Evolutionary conservation across 2,329 filamentous ascomycete genomes (phyloP), one percentile per base, ranked within the genome.

Genomic region (Aspergillus chevalieri): DNA sequence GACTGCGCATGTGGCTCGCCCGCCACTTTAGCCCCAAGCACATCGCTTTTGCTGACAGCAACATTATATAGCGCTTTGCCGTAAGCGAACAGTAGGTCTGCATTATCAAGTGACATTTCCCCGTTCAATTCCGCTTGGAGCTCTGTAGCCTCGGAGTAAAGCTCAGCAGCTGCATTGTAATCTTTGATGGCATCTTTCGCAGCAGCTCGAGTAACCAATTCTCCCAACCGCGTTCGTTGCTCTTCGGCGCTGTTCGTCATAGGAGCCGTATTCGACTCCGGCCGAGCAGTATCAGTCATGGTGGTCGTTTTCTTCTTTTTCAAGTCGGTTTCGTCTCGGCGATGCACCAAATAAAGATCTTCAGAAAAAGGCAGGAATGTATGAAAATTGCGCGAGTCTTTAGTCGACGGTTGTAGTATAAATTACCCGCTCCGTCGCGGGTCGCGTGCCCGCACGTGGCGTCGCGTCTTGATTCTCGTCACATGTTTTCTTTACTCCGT

Each of bases 51-150:
- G 68, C 83, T 85, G 67, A 97, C 87, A 26, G 91, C 93, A 52
- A 97, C 87, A 68, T 91, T 91, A 78, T 95, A 97, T 17, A 98
- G 76, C 49, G 89, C 89, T 65, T 92, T 88, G 12, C 93, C 93
- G 71, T 98, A 98, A 56, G 90, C 82, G 70, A 95, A 98, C 17
- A 97, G 82, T 43, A 98, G 82, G 66, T 97, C 92, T 46, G 91
- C 92, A 62, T 98, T 98, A 50, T 89, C 85, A 3, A 88, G 83
- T 14, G 84, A 84, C 79, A 94, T 87, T 72, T 97, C 93, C 68
- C 92, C 93, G 68, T 96, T 93, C 67, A 96, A 77, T 67, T 89
- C 83, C 50, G 88, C 89, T 72, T 98, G 93, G 53, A 96, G 80
- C 68, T 94, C 88, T 49, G 89, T 89, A 28, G 93, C 93, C 63